phyloP scores from a whole-genome alignment of 2,329 filamentous ascomycete genomes.

The Beauveria pseudobassiana region DNA sequence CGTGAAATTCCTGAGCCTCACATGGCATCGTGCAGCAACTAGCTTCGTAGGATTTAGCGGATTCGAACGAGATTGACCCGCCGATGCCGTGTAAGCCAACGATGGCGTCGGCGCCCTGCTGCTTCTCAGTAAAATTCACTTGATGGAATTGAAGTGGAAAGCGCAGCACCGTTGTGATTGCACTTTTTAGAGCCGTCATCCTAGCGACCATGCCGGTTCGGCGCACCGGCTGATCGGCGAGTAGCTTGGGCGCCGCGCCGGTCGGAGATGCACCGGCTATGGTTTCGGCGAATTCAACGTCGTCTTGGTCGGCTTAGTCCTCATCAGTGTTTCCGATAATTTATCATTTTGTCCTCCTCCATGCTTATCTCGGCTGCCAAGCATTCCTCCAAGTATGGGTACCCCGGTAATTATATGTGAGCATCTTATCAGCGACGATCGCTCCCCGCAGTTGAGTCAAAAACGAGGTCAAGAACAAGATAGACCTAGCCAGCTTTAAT shows the following conservation, averaged over 20 bases:
- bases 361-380: not conserved
- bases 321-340: not conserved
- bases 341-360: not conserved
- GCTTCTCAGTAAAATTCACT: not conserved
- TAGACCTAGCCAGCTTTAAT: too few species aligned
- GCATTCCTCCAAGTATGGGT: not conserved
- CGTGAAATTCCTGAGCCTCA: too few species aligned
- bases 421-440: not conserved
- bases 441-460: not conserved
- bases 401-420: not conserved
- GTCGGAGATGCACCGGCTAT: not conserved
- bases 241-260: not conserved
- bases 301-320: not conserved
- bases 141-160: not conserved
- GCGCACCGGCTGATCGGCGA: not conserved
- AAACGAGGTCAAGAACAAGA: too few species aligned
- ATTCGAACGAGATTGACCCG: not conserved
- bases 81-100: too few species aligned
- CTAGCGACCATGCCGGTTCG: not conserved
- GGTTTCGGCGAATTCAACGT: not conserved
- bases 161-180: not conserved
- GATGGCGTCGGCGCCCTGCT: not conserved
- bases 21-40: too few species aligned
- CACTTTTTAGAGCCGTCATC: not conserved
- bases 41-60: too few species aligned